Base-by-base conservation (phyloP, 2,329 filamentous ascomycete genomes). In the Chlorencoelia australis region DNA sequence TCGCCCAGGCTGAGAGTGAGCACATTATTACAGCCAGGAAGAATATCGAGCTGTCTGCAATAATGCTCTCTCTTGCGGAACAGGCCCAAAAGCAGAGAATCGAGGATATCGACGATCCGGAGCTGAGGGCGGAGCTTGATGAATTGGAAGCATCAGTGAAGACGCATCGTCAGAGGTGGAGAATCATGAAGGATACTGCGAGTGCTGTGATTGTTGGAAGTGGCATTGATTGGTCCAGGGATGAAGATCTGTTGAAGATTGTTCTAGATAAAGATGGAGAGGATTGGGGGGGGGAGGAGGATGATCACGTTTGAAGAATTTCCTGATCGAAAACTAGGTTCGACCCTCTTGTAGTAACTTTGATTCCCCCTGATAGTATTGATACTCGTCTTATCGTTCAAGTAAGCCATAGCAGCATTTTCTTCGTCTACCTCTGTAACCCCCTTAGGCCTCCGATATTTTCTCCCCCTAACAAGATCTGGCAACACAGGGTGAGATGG, bases 131-230 rank as follows among this genome's bases (percentile, higher is more conserved):
- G n/a, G 67, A 81, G 54, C 64, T 86, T 17, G 61, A 69, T 22
- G 61, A 60, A 33, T 61, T 79, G 8, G 74, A 85, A 49, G 60
- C 56, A 5, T 69, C 77, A 26, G 61, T 82, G 41, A 76, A 70
- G 49, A 63, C 64, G 15, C 79, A 75, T 54, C 73, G 73, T 43
- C 74, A 76, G 46, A 71, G 71, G 51, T 85, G 79, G 77, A 75
- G 75, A 51, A 75, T 80, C 14, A 73, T 89, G 58, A 91, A 89
- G 61, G 82, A 75, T 16, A 74, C 86, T 27, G 70, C 82, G n/a
- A 82, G 81, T 51, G 84, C 81, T 13, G 70, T 87, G 37, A 72
- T 94, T 30, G 82, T 76, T 4, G 84, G 82, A 3, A 93, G 85
- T 57, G 86, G 86, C 30, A 67, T 91, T 36, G 78, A 93, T 53